Base-by-base conservation (phyloP, 2,329 filamentous ascomycete species). In the Xylaria sp. region DNA sequence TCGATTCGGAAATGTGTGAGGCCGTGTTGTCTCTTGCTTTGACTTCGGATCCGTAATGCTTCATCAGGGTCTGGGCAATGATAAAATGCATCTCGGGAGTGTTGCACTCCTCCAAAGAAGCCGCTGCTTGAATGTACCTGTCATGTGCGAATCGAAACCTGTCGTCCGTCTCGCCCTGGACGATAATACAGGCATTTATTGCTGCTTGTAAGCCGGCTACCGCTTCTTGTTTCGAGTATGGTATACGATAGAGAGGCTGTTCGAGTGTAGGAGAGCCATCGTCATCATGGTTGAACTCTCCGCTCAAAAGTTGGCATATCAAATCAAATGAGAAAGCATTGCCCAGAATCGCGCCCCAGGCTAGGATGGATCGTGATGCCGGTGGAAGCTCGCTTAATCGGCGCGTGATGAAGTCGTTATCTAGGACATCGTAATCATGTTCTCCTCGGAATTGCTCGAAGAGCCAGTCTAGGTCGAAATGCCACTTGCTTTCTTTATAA, bases 131-230 rank as follows among this genome's bases (percentile, higher is more conserved):
- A 46, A 92, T 81, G 65, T 95, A 95, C 48, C 92, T 85, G 70
- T 97, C 92, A 70, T 97, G 92, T 29, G 88, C 86, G 69, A 97
- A 97, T 29, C 86, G 85, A 71, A 96, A 97, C 39, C 86, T 83
- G 70, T 96, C 91, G 65, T 97, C 93, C 1, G 87, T 86, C 58
- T 94, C 90, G 18, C 89, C 90, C 1, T 90, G 83, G 50, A 93
- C 84, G 39, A 97, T 79, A 48, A 97, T 85, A 66, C 90, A 96
- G 3, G 88, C 83, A 63, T 91, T 85, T 17, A 97, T 81, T 8
- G 92, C 86, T 24, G 85, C 86, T 68, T 96, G 91, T n/a, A 97
- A 79, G 0, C 91, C 93, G 40, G 83, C 83, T 4, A 94, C 80
- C 0, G 88, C 82, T 61, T 92, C 89, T 52, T 82, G 77, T 64